phyloP scores from a whole-genome alignment of 805 yeast species.

The Yamadazyma insecticola region DNA sequence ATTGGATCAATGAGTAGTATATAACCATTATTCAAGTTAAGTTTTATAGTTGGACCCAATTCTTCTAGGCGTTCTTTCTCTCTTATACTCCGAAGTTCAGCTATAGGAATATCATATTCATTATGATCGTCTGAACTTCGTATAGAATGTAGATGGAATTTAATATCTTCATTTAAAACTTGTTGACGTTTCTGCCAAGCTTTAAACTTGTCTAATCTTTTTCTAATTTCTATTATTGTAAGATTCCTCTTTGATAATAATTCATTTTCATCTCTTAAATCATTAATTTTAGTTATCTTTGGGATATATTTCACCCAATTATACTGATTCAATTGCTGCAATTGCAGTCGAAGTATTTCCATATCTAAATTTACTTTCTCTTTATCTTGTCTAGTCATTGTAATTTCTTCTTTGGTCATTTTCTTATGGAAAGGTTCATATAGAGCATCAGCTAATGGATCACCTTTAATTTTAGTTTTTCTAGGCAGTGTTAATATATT shows the following conservation, averaged over 20 bases:
- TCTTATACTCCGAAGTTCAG: conserved; percentile 19
- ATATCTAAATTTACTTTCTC: conserved; percentile 51
- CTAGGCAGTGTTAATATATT: too few relatives aligned
- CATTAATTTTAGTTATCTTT: conserved; percentile 45
- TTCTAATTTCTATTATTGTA: conserved; percentile 46
- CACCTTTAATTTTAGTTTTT: conserved; percentile 12
- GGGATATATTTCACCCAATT: conserved; percentile 47
- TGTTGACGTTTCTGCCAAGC: conserved; percentile 34
- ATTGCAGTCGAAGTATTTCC: conserved; percentile 47
- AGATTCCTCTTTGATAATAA: conserved; percentile 44
- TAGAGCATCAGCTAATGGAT: conserved; percentile 43
- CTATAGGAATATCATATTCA: conserved; percentile 17
- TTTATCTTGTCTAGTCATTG: conserved; percentile 52
- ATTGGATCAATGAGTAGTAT: conserved; percentile 38
- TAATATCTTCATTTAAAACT: conserved; percentile 20
- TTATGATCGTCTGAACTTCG: conserved; percentile 10
- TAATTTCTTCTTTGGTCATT: conserved; percentile 61
- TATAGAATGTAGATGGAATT: conserved; percentile 8
- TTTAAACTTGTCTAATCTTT: conserved; percentile 32
- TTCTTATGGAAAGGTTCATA: conserved; percentile 49
- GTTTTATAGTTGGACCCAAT: conserved; percentile 33
- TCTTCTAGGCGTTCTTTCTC: conserved; percentile 16
- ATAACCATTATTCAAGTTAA: conserved; percentile 34
- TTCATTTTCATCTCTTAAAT: conserved; percentile 47
- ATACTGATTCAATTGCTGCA: conserved; percentile 32